These are phyloP conservation scores for Meyerozyma sp. DNA, from an alignment of 1,139 yeast species.

Conservation along the genomic window DNA sequence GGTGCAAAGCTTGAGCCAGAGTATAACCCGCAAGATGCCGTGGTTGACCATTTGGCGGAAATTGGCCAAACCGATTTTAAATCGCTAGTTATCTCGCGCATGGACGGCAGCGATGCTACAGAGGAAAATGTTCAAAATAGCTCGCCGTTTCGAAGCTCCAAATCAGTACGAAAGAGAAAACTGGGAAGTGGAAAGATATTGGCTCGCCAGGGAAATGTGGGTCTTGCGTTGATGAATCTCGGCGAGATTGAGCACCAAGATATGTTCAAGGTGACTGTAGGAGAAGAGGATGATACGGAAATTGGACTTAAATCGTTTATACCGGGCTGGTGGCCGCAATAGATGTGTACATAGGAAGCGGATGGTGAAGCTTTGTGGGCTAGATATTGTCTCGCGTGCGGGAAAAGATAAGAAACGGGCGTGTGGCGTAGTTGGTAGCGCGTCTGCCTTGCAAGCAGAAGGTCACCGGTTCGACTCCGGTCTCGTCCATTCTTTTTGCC, in stretches of 20 bases:
- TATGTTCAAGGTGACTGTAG: slow-evolving; percentile 24
- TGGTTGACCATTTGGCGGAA: slow-evolving; percentile 11
- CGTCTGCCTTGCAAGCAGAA: slow-evolving; percentile 64
- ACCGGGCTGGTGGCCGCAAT: slow-evolving; percentile 69
- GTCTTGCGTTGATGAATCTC: slow-evolving; percentile 56
- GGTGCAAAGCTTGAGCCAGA: slow-evolving; percentile 9
- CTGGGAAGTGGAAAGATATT: slow-evolving; percentile 57
- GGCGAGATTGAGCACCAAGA: slow-evolving; percentile 30
- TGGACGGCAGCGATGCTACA: not conserved
- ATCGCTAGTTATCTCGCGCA: not conserved
- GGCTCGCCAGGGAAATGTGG: slow-evolving; percentile 52
- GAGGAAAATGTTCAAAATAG: not conserved
- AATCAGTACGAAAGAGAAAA: slow-evolving; percentile 27
- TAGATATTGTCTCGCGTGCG: too few species aligned
- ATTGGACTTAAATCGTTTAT: slow-evolving; percentile 43
- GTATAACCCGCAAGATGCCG: slow-evolving; percentile 12
- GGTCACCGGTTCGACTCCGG: slow-evolving; percentile 67
- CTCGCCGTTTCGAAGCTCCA: slow-evolving; percentile 17
- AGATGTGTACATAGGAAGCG: slow-evolving; percentile 2
- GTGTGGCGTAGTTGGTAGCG: slow-evolving; percentile 74
- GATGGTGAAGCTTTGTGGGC: too few species aligned
- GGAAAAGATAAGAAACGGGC: slow-evolving; percentile 27
- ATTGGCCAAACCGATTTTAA: not conserved
- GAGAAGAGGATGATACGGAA: slow-evolving; percentile 10
- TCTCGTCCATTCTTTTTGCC: slow-evolving; percentile 46